A percentile compares a stretch with the other conserved stretches of the same genome.
These are phyloP conservation scores for Sporisorium iseilematis-ciliati DNA, from an alignment of 1,284 basidiomycete genomes.

Conservation along the genomic window DNA sequence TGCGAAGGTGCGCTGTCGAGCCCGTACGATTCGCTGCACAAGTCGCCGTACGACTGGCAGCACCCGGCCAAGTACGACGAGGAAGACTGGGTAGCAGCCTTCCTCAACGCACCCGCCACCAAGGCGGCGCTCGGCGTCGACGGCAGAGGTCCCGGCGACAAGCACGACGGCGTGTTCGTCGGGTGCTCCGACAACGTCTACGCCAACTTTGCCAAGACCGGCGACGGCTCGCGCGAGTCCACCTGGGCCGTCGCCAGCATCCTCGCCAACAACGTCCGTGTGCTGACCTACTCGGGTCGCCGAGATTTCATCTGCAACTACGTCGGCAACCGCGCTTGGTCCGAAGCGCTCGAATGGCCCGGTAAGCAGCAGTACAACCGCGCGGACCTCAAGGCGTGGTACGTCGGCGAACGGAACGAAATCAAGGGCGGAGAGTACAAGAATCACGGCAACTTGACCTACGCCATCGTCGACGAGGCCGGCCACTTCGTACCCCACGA, in stretches of 20 bases:
- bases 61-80: constrained; percentile 62
- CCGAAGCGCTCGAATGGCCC: constrained; percentile 57
- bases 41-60: constrained; percentile 62
- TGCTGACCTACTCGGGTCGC: constrained; percentile 60
- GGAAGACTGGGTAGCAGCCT: constrained; percentile 61
- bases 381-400: constrained; percentile 54
- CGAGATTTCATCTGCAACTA: constrained; percentile 68
- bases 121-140: constrained; percentile 61
- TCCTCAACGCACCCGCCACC: constrained; percentile 60
- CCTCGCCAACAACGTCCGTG: constrained; percentile 54
- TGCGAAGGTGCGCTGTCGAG: constrained; percentile 58
- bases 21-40: constrained; percentile 58
- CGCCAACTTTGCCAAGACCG: constrained; percentile 61
- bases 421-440: constrained; percentile 56
- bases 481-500: constrained; percentile 69
- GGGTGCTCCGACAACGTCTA: constrained; percentile 66
- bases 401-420: constrained; percentile 7
- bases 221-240: constrained; percentile 63
- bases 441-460: constrained; percentile 53
- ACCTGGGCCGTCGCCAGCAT: constrained; percentile 63
- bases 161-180: constrained; percentile 63
- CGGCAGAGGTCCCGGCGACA: constrained; percentile 56
- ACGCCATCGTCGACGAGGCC: constrained; percentile 56
- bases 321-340: constrained; percentile 62
- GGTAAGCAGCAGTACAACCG: constrained; percentile 52